Conservation (phyloP, 2,329 filamentous ascomycete species). For the Talaromyces sp. region DNA sequence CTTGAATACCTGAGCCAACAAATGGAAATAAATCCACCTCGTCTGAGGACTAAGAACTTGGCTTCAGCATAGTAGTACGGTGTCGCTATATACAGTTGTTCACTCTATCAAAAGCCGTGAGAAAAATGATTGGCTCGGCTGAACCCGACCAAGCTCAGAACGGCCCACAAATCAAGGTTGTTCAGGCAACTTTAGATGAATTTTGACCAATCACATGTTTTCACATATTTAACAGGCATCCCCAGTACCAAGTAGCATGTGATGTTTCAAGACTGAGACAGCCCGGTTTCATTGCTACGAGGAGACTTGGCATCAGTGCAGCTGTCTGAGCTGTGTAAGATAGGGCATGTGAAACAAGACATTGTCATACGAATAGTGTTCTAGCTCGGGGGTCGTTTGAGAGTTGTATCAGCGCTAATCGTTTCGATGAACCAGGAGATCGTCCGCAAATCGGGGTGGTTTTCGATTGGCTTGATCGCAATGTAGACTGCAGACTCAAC, state of each 20-base stretch:
- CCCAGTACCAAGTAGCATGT: neutral
- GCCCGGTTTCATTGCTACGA: too few species aligned
- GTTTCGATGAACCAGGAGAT: neutral
- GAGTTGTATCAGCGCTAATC: neutral
- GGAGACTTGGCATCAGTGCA: too few species aligned
- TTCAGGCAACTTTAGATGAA: neutral
- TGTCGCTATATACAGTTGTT: too few species aligned
- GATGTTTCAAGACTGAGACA: neutral
- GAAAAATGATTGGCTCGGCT: slow-evolving; percentile 1
- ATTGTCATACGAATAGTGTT: neutral
- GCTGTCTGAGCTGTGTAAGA: neutral
- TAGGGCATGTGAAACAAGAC: neutral
- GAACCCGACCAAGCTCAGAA: neutral
- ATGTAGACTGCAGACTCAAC: too few species aligned
- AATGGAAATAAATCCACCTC: too few species aligned
- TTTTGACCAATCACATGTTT: neutral
- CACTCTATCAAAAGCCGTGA: too few species aligned
- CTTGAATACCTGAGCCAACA: too few species aligned
- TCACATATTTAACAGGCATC: neutral
- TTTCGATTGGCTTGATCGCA: neutral
- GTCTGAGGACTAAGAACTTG: too few species aligned
- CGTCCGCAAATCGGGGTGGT: neutral
- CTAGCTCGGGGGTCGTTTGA: neutral
- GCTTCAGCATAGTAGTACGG: too few species aligned
- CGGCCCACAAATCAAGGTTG: slow-evolving; percentile 1